Evolutionary conservation across 768 basidiomycete species (phyloP), one percentile per base, ranked within the genome.

Genomic region (Amanita muscaria): DNA sequence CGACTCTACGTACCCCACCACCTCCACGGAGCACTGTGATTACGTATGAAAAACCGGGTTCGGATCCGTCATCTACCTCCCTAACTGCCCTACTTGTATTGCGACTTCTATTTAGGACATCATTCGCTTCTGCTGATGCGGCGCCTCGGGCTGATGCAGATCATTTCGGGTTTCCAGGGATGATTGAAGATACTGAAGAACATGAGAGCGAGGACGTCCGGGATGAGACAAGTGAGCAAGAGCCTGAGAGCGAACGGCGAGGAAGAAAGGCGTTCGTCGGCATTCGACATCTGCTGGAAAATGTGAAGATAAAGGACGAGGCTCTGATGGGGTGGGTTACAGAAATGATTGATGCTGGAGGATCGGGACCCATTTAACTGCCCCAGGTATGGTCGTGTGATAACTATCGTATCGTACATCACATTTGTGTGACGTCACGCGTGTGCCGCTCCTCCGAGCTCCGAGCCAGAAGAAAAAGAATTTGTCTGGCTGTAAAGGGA

Each of bases 131-230:
- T 5, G 67, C 70, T 6, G 86, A 87, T 51, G 68, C 64, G 35
- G 74, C 74, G 0, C 85, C 86, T 24, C 73, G 85, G 21, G 80
- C 72, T 2, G 83, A 88, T 56, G 83, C 76, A 16, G 88, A 93
- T 47, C 85, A 88, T 51, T 94, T 92, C 60, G 91, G 91, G 0
- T 88, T 94, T 60, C 92, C 92, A 4, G 89, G 84, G 0, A 43
- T 88, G 16, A 66, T 88, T 29, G 84, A 88, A 49, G 87, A 85
- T 16, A 72, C 74, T n/a, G 83, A 79, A n/a, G 87, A 83, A 14
- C 72, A 73, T 44, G 76, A 77, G 40, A 60, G 47, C 5, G 48
- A 62, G 46, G 57, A 79, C 63, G 46, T 61, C 42, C 45, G 70
- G 63, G 62, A 79, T 67, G 50, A 75, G 69, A 53, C 71, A 59